Conservation (phyloP, 306 rosid species). For the Dicorynia guianensis region DNA sequence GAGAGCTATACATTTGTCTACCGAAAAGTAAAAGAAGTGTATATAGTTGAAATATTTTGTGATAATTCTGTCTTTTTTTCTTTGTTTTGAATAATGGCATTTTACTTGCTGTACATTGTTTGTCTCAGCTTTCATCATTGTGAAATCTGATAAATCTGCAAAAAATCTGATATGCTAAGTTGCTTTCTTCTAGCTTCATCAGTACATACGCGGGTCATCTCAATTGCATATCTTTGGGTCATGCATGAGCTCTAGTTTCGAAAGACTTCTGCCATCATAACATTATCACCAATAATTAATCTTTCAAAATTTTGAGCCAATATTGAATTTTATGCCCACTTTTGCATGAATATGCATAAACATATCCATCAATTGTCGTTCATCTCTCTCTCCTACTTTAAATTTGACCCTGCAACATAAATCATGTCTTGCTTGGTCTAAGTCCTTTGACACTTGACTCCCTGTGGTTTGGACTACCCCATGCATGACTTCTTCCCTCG, state of each 20-base stretch:
- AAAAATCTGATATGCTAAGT: conserved; percentile 56
- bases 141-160: conserved; percentile 74
- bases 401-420: conserved; percentile 46
- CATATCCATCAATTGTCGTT: conserved; percentile 23
- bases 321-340: conserved; percentile 19
- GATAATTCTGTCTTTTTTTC: conserved; percentile 48
- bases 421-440: conserved; percentile 38
- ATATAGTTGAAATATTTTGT: conserved; percentile 61
- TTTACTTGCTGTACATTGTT: conserved; percentile 47
- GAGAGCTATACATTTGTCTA: conserved; percentile 57
- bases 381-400: conserved; percentile 36
- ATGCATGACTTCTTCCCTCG: conserved; percentile 50
- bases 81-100: conserved; percentile 37
- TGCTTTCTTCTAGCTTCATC: conserved; percentile 56
- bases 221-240: conserved; percentile 39
- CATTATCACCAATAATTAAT: conserved; percentile 39
- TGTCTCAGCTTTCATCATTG: conserved; percentile 63
- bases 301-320: conserved; percentile 27
- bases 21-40: conserved; percentile 51
- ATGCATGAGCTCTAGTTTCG: conserved; percentile 61
- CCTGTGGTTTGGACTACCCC: conserved; percentile 34
- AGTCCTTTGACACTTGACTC: conserved; percentile 42
- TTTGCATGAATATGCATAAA: conserved; percentile 54
- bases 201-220: conserved; percentile 41
- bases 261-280: conserved; percentile 38